phyloP scores from a whole-genome alignment of 2,329 filamentous ascomycete genomes.

The Alternaria triticimaculans region DNA sequence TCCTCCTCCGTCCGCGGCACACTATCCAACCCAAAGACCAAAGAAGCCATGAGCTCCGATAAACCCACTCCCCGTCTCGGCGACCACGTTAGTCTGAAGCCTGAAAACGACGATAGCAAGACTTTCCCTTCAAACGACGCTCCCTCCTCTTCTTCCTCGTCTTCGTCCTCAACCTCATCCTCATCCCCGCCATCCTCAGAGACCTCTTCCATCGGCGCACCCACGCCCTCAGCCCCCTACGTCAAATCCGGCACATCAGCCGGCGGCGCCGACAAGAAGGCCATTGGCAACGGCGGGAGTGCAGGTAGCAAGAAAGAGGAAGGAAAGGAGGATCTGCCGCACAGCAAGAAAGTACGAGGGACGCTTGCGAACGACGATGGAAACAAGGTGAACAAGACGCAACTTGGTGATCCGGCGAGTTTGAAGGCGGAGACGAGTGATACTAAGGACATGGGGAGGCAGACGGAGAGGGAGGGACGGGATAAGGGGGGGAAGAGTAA shows the following conservation, averaged over 20 bases:
- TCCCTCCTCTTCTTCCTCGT: not conserved
- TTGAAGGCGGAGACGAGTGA: conserved; percentile 39
- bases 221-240: conserved; percentile 14
- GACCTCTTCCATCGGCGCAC: conserved; percentile 5
- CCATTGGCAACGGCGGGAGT: conserved; percentile 1
- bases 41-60: conserved; percentile 23
- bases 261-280: conserved; percentile 6
- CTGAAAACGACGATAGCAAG: conserved; percentile 24
- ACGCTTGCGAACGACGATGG: conserved; percentile 31
- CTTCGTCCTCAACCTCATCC: not conserved
- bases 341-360: conserved; percentile 35
- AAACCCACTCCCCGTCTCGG: conserved; percentile 25
- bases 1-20: conserved; percentile 43
- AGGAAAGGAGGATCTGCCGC: conserved; percentile 17
- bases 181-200: conserved; percentile 1
- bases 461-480: conserved; percentile 28
- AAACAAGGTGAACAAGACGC: conserved; percentile 30
- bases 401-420: conserved; percentile 39
- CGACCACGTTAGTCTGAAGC: conserved; percentile 34
- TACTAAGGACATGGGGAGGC: conserved; percentile 19
- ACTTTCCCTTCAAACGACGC: conserved; percentile 14
- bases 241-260: conserved; percentile 1
- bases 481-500: conserved; percentile 25
- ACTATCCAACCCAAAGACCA: conserved; percentile 38
- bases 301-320: conserved; percentile 3